Evolutionary conservation across 1,139 yeast genomes (phyloP).

Genomic region (Kurtzmaniella quercitrusa): DNA sequence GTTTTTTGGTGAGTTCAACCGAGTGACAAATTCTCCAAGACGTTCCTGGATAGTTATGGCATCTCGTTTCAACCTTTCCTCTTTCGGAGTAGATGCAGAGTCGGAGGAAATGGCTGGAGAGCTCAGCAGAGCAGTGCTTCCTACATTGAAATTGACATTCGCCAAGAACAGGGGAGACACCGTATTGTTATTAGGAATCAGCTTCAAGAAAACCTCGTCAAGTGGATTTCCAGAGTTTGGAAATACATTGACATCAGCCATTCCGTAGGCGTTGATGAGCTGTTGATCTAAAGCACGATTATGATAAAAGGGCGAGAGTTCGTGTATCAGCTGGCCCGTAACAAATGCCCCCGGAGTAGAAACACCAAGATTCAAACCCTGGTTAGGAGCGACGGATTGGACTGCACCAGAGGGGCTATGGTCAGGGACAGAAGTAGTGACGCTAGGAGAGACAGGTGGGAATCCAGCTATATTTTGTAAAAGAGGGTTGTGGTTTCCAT

Average conservation of each 20-base stretch:
- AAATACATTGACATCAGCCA: slow-evolving; percentile 33
- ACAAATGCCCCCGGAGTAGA: not conserved
- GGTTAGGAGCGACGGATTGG: not conserved
- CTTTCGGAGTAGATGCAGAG: slow-evolving; percentile 23
- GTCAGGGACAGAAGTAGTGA: not conserved
- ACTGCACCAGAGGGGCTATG: not conserved
- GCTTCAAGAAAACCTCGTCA: slow-evolving; percentile 29
- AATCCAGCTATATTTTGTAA: not conserved
- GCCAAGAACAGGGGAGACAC: not conserved
- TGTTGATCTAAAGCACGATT: slow-evolving; percentile 4
- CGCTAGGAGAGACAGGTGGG: not conserved
- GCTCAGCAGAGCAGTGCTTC: slow-evolving; percentile 18
- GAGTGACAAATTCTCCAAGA: slow-evolving; percentile 1
- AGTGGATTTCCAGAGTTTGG: slow-evolving; percentile 36
- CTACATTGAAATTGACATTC: not conserved
- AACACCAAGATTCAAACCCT: not conserved
- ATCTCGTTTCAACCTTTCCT: slow-evolving; percentile 8
- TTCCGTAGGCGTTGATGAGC: slow-evolving; percentile 14
- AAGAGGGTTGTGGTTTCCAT: not conserved
- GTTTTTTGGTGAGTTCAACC: slow-evolving; percentile 21
- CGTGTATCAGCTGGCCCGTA: slow-evolving; percentile 1
- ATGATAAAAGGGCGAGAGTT: slow-evolving; percentile 1
- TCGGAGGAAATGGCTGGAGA: slow-evolving; percentile 38
- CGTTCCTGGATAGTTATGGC: slow-evolving; percentile 15
- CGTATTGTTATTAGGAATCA: slow-evolving; percentile 7